phyloP scores from a whole-genome alignment of 805 yeast species.

The Metschnikowia cubensis region DNA sequence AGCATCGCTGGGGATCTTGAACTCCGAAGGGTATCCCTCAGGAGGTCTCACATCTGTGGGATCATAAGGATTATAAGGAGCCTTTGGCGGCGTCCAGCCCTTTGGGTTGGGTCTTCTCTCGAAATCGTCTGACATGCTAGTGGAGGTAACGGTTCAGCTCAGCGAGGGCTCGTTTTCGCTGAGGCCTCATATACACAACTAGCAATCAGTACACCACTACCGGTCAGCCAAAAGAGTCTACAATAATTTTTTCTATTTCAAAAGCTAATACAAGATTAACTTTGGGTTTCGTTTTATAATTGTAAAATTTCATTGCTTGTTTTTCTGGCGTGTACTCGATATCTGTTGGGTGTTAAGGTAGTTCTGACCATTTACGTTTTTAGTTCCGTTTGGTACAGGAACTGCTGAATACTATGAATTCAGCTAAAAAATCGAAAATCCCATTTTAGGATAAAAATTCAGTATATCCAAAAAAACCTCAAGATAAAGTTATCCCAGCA shows the following conservation, averaged over 20 bases:
- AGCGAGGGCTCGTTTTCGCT: background rate
- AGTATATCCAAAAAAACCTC: no score
- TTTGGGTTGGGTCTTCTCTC: conserved; percentile 70
- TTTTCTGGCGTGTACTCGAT: no score
- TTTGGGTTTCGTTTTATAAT: no score
- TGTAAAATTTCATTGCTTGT: no score
- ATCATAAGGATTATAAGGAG: conserved; percentile 85
- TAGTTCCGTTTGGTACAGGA: no score
- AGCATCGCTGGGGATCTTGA: conserved; percentile 57
- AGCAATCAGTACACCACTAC: background rate
- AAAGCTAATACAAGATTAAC: background rate
- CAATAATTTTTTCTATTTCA: background rate
- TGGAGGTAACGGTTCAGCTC: background rate
- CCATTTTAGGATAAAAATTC: no score
- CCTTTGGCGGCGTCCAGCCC: conserved; percentile 78
- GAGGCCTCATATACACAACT: background rate
- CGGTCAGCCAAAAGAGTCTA: background rate
- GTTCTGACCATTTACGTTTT: no score
- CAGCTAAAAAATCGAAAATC: no score
- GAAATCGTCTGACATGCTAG: conserved; percentile 24
- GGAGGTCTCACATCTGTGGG: conserved; percentile 74
- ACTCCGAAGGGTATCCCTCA: conserved; percentile 84
- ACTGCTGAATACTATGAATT: no score
- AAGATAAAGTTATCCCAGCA: no score
- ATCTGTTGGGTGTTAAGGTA: no score